Percentiles rank a stretch among this genome's conserved stretches.
phyloP scores from a whole-genome alignment of 1,139 yeast species.

The Yamadazyma siamensis region DNA sequence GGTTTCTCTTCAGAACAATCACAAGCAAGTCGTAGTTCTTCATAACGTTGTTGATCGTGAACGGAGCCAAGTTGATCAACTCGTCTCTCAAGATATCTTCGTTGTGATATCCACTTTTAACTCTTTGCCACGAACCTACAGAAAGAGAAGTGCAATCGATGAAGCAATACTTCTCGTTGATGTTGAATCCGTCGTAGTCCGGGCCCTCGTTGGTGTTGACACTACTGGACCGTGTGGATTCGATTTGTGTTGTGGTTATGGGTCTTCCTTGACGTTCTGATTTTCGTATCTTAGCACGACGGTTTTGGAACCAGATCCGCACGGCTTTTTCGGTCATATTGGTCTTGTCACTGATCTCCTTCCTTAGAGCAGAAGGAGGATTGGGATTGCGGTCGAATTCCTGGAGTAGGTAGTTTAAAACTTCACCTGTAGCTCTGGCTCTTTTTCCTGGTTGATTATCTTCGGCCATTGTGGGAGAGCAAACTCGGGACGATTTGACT shows the following conservation, averaged over 20 bases:
- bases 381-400: constrained; percentile 75
- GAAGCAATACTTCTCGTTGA: constrained; percentile 66
- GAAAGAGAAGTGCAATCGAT: constrained; percentile 64
- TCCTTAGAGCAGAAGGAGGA: constrained; percentile 66
- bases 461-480: constrained; percentile 11
- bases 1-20: constrained; percentile 62
- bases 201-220: constrained; percentile 13
- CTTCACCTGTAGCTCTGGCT: constrained; percentile 81
- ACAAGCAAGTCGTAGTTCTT: constrained; percentile 64
- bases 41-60: constrained; percentile 60
- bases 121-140: constrained; percentile 78
- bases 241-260: constrained; percentile 8
- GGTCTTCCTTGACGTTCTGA: constrained; percentile 42
- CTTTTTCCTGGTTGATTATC: constrained; percentile 26
- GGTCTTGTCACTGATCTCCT: constrained; percentile 67
- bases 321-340: constrained; percentile 92
- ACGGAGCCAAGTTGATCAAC: constrained; percentile 63
- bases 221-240: constrained; percentile 23
- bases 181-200: constrained; percentile 25
- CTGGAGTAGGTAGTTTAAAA: constrained; percentile 59
- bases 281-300: constrained; percentile 77
- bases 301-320: constrained; percentile 92
- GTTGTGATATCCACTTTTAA: constrained; percentile 58
- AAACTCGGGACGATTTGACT: no score
- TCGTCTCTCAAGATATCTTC: constrained; percentile 37